Evolutionary conservation across 192 early-diverging fungal species (phyloP).

Genomic region (Globomyces pollinis-pini): DNA sequence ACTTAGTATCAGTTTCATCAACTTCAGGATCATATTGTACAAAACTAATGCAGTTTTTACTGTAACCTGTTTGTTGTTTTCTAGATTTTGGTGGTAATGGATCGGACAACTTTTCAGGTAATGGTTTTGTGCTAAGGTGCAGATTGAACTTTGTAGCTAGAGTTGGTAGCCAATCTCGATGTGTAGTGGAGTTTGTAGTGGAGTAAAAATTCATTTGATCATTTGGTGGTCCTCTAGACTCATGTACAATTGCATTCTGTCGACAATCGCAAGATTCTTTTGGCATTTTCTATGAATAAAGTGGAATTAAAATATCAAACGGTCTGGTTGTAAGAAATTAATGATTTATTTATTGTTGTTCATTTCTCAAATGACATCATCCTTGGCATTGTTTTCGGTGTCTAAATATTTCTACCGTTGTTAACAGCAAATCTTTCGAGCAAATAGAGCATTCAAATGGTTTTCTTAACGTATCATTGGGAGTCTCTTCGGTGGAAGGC

Average conservation of each 20-base stretch:
- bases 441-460: not conserved
- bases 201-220: conserved; percentile 9
- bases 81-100: not conserved
- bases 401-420: not conserved
- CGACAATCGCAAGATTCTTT: not conserved
- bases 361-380: not conserved
- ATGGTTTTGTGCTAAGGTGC: conserved; percentile 1
- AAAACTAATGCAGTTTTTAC: not conserved
- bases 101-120: not conserved
- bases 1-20: conserved; percentile 1
- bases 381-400: conserved; percentile 2
- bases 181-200: not conserved
- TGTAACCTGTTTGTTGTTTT: not conserved
- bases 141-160: conserved; percentile 1
- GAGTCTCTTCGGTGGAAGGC: not conserved
- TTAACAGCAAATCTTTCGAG: not conserved
- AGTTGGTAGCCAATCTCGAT: conserved; percentile 1
- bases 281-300: not conserved
- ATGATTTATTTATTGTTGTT: not conserved
- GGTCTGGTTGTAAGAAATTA: not conserved
- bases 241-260: not conserved
- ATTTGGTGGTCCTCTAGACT: not conserved
- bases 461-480: not conserved
- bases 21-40: not conserved
- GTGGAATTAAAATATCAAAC: not conserved